Percentiles rank a stretch among this genome's conserved stretches.
Conservation (phyloP, 805 yeast species). For the Saccharomycopsis javanensis region DNA sequence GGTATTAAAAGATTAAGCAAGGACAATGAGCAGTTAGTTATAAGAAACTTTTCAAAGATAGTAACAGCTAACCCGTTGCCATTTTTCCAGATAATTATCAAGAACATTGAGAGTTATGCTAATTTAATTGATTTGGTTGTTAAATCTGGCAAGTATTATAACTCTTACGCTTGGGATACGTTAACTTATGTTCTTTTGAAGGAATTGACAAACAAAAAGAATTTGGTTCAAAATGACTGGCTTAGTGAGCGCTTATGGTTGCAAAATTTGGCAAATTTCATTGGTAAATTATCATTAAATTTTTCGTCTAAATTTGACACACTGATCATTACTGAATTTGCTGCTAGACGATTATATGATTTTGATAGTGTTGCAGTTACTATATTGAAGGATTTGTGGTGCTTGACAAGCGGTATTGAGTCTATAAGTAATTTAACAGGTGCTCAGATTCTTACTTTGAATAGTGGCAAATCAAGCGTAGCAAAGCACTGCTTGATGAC, state of each 20-base stretch:
- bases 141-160: conserved; percentile 67
- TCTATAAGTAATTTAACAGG: conserved; percentile 56
- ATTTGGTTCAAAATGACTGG: conserved; percentile 66
- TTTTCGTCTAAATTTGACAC: conserved; percentile 48
- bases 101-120: conserved; percentile 86
- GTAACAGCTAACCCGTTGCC: conserved; percentile 73
- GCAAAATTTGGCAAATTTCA: conserved; percentile 68
- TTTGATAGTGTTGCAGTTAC: conserved; percentile 52
- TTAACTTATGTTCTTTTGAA: conserved; percentile 62
- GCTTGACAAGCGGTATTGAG: conserved; percentile 72
- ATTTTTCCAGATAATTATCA: conserved; percentile 57
- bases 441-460: conserved; percentile 54
- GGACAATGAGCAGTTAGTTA: conserved; percentile 64
- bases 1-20: conserved; percentile 72
- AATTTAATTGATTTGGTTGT: conserved; percentile 73
- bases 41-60: conserved; percentile 61
- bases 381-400: conserved; percentile 56
- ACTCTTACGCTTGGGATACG: conserved; percentile 76
- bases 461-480: conserved; percentile 47
- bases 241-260: conserved; percentile 77
- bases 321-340: conserved; percentile 47
- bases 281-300: conserved; percentile 57
- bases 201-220: conserved; percentile 61
- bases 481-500: conserved; percentile 44
- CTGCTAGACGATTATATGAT: conserved; percentile 52